Conservation (phyloP, 192 early-diverging fungal species). For the Geranomyces michiganensis region DNA sequence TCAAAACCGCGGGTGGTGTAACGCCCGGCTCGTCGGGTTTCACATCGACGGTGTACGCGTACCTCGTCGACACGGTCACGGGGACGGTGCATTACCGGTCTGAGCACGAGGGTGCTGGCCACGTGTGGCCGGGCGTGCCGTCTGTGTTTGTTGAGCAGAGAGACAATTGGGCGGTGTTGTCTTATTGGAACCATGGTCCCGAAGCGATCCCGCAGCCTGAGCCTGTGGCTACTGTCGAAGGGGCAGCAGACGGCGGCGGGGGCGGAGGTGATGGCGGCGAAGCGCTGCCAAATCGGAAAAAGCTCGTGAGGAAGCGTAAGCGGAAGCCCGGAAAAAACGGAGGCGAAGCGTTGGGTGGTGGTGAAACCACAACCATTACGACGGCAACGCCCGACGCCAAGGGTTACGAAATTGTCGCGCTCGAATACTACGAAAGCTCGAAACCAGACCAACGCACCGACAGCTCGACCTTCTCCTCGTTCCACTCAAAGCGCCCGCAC, state of each 20-base stretch:
- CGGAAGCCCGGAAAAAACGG: slow-evolving; percentile 3
- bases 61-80: slow-evolving; percentile 86
- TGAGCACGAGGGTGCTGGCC: slow-evolving; percentile 55
- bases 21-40: slow-evolving; percentile 1
- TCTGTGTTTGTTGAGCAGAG: slow-evolving; percentile 70
- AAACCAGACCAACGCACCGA: slow-evolving; percentile 68
- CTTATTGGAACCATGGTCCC: slow-evolving; percentile 84
- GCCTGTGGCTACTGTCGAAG: background rate
- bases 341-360: too few relatives aligned
- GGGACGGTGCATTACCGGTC: slow-evolving; percentile 79
- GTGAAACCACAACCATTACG: slow-evolving; percentile 31
- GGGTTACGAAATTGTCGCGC: slow-evolving; percentile 76
- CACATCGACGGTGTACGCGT: slow-evolving; percentile 60
- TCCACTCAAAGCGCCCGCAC: slow-evolving; percentile 65
- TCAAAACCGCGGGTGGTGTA: slow-evolving; percentile 29
- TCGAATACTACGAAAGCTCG: slow-evolving; percentile 85
- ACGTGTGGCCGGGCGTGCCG: slow-evolving; percentile 22
- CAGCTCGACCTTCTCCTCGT: slow-evolving; percentile 76
- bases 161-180: slow-evolving; percentile 89
- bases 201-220: slow-evolving; percentile 30
- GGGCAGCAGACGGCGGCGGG: too few relatives aligned
- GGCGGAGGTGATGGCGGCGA: background rate
- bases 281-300: background rate
- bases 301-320: slow-evolving; percentile 31
- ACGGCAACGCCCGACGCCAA: slow-evolving; percentile 50